Evolutionary conservation across 1,139 yeast species (phyloP).

Genomic region (Geotrichum reessii): DNA sequence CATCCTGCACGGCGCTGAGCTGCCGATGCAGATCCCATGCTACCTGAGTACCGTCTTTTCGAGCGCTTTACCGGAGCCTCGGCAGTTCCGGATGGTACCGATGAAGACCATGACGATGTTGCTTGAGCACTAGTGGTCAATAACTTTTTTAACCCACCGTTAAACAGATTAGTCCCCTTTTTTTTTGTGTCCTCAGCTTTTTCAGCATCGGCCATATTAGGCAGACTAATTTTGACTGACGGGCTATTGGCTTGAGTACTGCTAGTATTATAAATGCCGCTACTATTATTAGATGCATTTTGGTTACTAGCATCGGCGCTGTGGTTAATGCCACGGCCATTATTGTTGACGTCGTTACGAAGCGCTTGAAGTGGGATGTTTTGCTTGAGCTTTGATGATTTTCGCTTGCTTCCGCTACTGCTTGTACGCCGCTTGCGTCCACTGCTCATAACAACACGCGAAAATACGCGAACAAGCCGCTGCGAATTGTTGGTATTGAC

Average conservation of each 20-base stretch:
- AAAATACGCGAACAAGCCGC: slow-evolving; percentile 13
- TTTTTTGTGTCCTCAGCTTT: neutral
- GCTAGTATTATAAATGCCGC: neutral
- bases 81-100: neutral
- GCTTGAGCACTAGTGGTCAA: neutral
- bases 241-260: neutral
- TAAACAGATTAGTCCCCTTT: neutral
- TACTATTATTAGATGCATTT: neutral
- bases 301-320: neutral
- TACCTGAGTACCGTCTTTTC: slow-evolving; percentile 22
- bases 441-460: slow-evolving; percentile 12
- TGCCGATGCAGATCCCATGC: slow-evolving; percentile 22
- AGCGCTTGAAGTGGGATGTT: neutral
- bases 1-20: slow-evolving; percentile 39
- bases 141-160: neutral
- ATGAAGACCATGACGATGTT: neutral
- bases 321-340: neutral
- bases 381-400: neutral
- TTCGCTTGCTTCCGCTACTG: neutral
- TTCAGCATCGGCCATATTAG: neutral
- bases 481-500: slow-evolving; percentile 3
- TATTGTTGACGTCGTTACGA: neutral
- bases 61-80: slow-evolving; percentile 6
- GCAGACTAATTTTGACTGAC: slow-evolving; percentile 6
- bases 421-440: neutral